A percentile compares a stretch with the other conserved stretches of the same genome.
Conservation (phyloP, 2,329 filamentous ascomycete genomes). For the Phoma sp. region DNA sequence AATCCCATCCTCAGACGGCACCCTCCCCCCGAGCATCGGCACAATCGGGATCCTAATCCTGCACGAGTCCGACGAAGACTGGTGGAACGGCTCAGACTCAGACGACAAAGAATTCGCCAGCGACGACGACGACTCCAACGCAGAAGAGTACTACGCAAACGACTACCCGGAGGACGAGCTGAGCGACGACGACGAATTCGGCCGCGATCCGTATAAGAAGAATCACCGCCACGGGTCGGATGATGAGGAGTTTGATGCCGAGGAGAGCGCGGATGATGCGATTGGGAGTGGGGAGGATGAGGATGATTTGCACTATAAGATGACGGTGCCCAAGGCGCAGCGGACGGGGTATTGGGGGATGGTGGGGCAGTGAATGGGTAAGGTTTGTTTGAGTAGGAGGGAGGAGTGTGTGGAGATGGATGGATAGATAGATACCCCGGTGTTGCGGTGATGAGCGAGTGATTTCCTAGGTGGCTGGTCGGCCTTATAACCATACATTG, state of each 20-base stretch:
- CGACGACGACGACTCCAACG: conserved; percentile 69
- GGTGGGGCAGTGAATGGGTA: conserved; percentile 16
- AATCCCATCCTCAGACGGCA: conserved; percentile 44
- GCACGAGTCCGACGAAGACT: conserved; percentile 58
- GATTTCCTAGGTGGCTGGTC: too few species aligned
- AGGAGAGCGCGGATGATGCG: conserved; percentile 25
- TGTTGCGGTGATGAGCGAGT: too few species aligned
- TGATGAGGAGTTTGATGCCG: conserved; percentile 48
- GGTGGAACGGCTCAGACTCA: conserved; percentile 65
- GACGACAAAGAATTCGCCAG: conserved; percentile 61
- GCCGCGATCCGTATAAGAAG: conserved; percentile 50
- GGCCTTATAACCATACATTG: too few species aligned
- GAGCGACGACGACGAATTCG: conserved; percentile 72
- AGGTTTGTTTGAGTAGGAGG: too few species aligned
- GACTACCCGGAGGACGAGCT: conserved; percentile 84
- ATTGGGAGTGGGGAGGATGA: conserved; percentile 37
- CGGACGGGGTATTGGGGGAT: conserved; percentile 36
- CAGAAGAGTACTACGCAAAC: conserved; percentile 78
- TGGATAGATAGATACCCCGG: too few species aligned
- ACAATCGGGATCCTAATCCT: conserved; percentile 57
- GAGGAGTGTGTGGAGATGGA: too few species aligned
- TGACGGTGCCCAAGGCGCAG: conserved; percentile 34
- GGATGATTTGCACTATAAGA: conserved; percentile 38
- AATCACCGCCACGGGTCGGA: conserved; percentile 49
- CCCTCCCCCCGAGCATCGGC: conserved; percentile 28